Evolutionary conservation across 108 stramenopile genomes (phyloP).

Genomic region (Discostella pseudostelligera): DNA sequence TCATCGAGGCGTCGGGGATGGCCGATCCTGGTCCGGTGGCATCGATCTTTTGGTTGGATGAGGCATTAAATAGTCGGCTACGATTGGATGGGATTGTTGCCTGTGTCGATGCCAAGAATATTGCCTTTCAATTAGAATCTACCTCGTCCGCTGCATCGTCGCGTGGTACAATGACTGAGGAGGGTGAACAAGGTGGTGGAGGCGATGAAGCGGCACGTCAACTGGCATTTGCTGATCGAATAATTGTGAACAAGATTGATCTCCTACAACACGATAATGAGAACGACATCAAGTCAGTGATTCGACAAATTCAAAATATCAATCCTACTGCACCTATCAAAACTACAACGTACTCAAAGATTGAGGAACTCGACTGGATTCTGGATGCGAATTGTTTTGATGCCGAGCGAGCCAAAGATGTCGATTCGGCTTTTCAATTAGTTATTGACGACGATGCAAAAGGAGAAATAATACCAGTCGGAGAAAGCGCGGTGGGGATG

Average conservation of each 20-base stretch:
- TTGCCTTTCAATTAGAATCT: conserved; percentile 58
- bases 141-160: conserved; percentile 21
- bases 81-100: conserved; percentile 83
- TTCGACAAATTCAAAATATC: conserved; percentile 54
- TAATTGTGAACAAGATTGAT: conserved; percentile 87
- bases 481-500: neutral
- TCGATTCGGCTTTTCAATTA: conserved; percentile 27
- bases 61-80: conserved; percentile 68
- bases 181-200: neutral
- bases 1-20: conserved; percentile 88
- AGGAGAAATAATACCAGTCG: neutral
- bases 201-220: conserved; percentile 87
- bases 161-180: too few species aligned
- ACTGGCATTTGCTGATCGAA: conserved; percentile 87
- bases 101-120: conserved; percentile 68
- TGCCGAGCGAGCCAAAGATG: conserved; percentile 48
- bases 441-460: neutral
- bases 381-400: conserved; percentile 88
- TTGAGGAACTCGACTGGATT: conserved; percentile 84
- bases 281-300: conserved; percentile 13
- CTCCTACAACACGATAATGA: conserved; percentile 34
- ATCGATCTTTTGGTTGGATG: conserved; percentile 86
- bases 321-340: conserved; percentile 88
- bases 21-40: conserved; percentile 92
- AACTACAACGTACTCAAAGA: conserved; percentile 65